These are phyloP conservation scores for Boletus insuetus DNA, from an alignment of 768 basidiomycete genomes.

Conservation along the genomic window DNA sequence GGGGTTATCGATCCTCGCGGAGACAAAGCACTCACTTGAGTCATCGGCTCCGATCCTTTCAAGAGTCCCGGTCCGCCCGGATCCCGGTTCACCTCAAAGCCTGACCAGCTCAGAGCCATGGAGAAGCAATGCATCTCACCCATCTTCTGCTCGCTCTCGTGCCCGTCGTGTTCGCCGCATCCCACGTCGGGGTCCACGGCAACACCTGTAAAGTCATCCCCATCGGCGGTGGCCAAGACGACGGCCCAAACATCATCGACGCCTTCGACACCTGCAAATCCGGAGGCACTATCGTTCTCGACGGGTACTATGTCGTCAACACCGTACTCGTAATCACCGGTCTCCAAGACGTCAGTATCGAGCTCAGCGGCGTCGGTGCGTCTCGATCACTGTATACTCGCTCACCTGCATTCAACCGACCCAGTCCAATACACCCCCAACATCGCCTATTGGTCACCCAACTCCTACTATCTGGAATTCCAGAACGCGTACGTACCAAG, in stretches of 20 bases:
- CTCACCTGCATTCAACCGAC: background rate
- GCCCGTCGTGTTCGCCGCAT: background rate
- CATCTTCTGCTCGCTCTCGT: background rate
- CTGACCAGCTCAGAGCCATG: too few relatives aligned
- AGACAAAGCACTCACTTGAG: background rate
- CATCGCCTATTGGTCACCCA: constrained; percentile 40
- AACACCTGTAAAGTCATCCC: constrained; percentile 27
- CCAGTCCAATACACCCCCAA: constrained; percentile 38
- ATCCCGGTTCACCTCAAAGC: background rate
- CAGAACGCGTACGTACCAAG: constrained; percentile 39
- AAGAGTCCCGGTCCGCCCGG: background rate
- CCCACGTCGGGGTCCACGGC: constrained; percentile 4
- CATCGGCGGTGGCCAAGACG: constrained; percentile 35
- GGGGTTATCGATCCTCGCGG: constrained; percentile 20
- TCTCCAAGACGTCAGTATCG: constrained; percentile 38
- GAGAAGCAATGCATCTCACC: background rate
- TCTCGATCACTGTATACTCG: constrained; percentile 6
- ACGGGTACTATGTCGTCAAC: constrained; percentile 37
- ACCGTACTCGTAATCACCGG: constrained; percentile 37
- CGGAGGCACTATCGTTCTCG: constrained; percentile 31
- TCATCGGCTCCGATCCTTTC: background rate
- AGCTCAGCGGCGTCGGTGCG: constrained; percentile 37
- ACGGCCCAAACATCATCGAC: constrained; percentile 34
- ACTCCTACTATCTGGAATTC: constrained; percentile 39
- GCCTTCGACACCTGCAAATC: constrained; percentile 33